Evolutionary conservation across 495 filamentous ascomycete species (phyloP).

Genomic region (Neurospora sp.): DNA sequence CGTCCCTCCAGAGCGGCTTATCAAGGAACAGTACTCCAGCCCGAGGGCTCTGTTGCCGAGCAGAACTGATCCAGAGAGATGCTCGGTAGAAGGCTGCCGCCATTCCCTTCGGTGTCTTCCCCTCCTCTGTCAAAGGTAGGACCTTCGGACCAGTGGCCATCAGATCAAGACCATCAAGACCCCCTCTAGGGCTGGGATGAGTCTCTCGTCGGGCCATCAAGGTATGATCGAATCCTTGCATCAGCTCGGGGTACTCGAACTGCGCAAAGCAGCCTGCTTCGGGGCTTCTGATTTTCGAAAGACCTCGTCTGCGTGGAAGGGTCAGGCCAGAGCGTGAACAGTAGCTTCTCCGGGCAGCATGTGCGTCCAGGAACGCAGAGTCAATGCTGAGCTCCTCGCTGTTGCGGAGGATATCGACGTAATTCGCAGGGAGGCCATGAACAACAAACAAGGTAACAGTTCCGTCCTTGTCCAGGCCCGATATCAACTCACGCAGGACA

Average conservation of each 20-base stretch:
- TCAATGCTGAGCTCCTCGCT: slow-evolving; percentile 14
- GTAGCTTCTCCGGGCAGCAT: slow-evolving; percentile 18
- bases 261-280: slow-evolving; percentile 12
- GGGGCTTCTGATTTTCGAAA: background rate
- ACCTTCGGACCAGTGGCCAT: slow-evolving; percentile 4
- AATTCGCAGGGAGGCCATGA: slow-evolving; percentile 15
- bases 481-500: slow-evolving; percentile 3
- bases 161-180: background rate
- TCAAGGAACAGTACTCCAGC: slow-evolving; percentile 24
- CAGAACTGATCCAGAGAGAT: slow-evolving; percentile 18
- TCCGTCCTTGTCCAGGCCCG: background rate
- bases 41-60: background rate
- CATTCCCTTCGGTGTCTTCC: slow-evolving; percentile 4
- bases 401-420: slow-evolving; percentile 7
- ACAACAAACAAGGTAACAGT: slow-evolving; percentile 17
- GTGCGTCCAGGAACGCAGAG: slow-evolving; percentile 24
- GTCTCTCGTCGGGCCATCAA: background rate
- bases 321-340: slow-evolving; percentile 4
- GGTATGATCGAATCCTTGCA: background rate
- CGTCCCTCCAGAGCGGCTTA: slow-evolving; percentile 12
- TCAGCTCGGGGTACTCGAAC: slow-evolving; percentile 26
- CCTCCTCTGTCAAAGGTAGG: slow-evolving; percentile 2
- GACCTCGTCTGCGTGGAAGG: background rate
- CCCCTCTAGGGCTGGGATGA: background rate
- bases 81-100: slow-evolving; percentile 19